These are phyloP conservation scores for Conringia planisiliqua DNA, from an alignment of 345 rosid genomes.

Conservation along the genomic window DNA sequence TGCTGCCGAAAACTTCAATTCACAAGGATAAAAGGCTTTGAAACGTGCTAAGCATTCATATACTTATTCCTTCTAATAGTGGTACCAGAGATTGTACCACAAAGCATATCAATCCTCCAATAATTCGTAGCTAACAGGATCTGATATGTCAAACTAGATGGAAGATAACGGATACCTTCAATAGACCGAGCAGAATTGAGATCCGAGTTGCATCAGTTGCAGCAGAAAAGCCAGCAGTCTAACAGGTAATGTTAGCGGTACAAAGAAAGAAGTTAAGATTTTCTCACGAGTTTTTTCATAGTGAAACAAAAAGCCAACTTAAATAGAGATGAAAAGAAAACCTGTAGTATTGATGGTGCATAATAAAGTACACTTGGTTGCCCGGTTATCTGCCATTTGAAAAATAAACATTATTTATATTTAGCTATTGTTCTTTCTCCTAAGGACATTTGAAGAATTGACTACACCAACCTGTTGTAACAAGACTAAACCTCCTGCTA, in stretches of 20 bases:
- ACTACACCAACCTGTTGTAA: constrained; percentile 79
- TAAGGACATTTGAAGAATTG: not conserved
- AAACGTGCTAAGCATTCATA: not conserved
- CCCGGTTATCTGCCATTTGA: constrained; percentile 73
- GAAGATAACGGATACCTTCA: constrained; percentile 53
- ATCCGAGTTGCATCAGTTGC: constrained; percentile 97
- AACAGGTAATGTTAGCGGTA: constrained; percentile 22
- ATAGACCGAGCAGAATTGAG: constrained; percentile 80
- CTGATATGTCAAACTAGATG: not conserved
- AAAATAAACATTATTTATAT: not conserved
- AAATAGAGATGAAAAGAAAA: constrained; percentile 19
- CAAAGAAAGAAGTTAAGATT: constrained; percentile 19
- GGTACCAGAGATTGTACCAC: not conserved
- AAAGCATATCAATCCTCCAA: not conserved
- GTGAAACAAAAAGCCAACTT: not conserved
- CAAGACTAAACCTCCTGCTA: constrained; percentile 89
- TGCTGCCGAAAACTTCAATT: not conserved
- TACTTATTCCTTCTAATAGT: not conserved
- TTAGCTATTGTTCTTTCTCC: not conserved
- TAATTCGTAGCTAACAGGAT: not conserved
- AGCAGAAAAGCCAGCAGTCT: constrained; percentile 96
- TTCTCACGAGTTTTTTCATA: not conserved
- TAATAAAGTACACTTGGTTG: constrained; percentile 98
- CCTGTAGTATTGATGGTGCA: constrained; percentile 92
- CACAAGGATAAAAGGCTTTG: not conserved